A percentile compares a stretch with the other conserved stretches of the same genome.
These are phyloP conservation scores for Phytophthora rubi DNA, from an alignment of 352 stramenopile species.

Conservation along the genomic window DNA sequence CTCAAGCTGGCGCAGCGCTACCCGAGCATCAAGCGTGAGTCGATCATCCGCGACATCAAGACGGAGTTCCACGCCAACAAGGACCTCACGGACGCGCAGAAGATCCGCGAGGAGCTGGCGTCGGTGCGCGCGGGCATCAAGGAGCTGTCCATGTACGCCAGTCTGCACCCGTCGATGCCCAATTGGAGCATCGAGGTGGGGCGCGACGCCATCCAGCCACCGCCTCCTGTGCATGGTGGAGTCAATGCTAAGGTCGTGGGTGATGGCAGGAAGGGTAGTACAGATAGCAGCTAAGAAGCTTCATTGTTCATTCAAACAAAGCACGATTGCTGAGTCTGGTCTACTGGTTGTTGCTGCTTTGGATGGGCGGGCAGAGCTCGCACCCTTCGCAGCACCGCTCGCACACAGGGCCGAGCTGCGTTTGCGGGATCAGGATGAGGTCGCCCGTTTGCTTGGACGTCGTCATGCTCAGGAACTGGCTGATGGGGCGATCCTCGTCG, in stretches of 20 bases:
- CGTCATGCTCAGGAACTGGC: conserved; percentile 44
- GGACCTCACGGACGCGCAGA: conserved; percentile 56
- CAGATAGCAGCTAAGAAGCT: conserved; percentile 13
- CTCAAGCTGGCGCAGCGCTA: conserved; percentile 86
- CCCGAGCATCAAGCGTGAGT: conserved; percentile 85
- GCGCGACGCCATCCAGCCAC: conserved; percentile 45
- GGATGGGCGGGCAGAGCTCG: conserved; percentile 40
- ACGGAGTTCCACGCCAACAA: conserved; percentile 85
- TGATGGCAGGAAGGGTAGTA: conserved; percentile 22
- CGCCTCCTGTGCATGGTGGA: conserved; percentile 17
- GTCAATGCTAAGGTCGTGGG: conserved; percentile 62
- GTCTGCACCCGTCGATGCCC: conserved; percentile 58
- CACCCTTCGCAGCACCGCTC: conserved; percentile 73
- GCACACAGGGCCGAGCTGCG: conserved; percentile 77
- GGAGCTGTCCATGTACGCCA: conserved; percentile 81
- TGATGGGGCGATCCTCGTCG: conserved; percentile 56
- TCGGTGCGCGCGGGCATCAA: conserved; percentile 73
- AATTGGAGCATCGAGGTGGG: conserved; percentile 82
- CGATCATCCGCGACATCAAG: conserved; percentile 86
- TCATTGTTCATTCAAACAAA: neutral
- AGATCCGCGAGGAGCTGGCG: conserved; percentile 73
- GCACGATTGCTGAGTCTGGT: neutral
- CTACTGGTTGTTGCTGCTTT: conserved; percentile 28
- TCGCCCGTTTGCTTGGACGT: conserved; percentile 51
- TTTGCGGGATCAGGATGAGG: conserved; percentile 79